Evolutionary conservation across 306 rosid species (phyloP).

Genomic region (Glycine latifolia): DNA sequence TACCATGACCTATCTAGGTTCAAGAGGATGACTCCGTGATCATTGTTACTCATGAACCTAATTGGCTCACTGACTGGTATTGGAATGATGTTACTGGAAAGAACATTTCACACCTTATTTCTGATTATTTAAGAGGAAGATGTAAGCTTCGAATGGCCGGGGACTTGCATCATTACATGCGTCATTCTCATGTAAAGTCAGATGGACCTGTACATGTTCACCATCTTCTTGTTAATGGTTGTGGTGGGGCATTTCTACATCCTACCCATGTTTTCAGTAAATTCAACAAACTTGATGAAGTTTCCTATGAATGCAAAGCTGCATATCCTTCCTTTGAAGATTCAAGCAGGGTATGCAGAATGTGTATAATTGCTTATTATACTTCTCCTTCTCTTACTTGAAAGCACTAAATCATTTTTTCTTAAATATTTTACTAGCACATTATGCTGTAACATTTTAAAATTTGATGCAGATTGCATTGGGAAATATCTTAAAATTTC

Average conservation of each 20-base stretch:
- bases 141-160: slow-evolving; percentile 98
- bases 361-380: slow-evolving; percentile 33
- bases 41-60: slow-evolving; percentile 92
- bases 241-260: slow-evolving; percentile 98
- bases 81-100: slow-evolving; percentile 86
- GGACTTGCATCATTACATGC: slow-evolving; percentile 99
- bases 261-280: slow-evolving; percentile 95
- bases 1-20: slow-evolving; percentile 61
- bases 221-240: slow-evolving; percentile 94
- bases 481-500: slow-evolving; percentile 91
- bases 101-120: slow-evolving; percentile 82
- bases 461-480: slow-evolving; percentile 77
- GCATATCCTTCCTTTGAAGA: slow-evolving; percentile 97
- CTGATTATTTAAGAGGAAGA: slow-evolving; percentile 88
- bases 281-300: slow-evolving; percentile 68
- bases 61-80: slow-evolving; percentile 97
- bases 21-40: slow-evolving; percentile 85
- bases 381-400: slow-evolving; percentile 12
- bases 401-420: slow-evolving; percentile 23
- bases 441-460: slow-evolving; percentile 35
- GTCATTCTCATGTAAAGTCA: slow-evolving; percentile 86
- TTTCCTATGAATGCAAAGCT: slow-evolving; percentile 83
- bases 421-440: neutral
- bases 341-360: slow-evolving; percentile 81
- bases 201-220: slow-evolving; percentile 78